These are phyloP conservation scores for Penicillium fimorum DNA, from an alignment of 495 filamentous ascomycete species.

Conservation along the genomic window DNA sequence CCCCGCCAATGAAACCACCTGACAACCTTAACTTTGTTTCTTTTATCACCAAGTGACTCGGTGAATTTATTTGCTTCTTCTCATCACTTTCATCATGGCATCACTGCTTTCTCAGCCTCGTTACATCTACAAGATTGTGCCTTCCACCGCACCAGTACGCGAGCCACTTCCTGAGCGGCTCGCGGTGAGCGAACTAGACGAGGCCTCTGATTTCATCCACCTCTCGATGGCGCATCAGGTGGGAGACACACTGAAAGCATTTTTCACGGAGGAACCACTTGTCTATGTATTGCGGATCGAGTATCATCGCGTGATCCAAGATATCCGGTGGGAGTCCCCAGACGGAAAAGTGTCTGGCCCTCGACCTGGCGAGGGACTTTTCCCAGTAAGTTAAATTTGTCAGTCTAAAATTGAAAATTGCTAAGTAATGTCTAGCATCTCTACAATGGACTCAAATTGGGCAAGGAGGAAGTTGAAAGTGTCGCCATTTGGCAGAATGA, in stretches of 20 bases:
- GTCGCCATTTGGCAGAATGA: conserved; percentile 47
- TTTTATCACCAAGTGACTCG: not conserved
- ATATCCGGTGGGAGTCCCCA: conserved; percentile 44
- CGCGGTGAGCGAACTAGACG: conserved; percentile 43
- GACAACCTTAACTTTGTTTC: conserved; percentile 3
- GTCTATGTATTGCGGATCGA: conserved; percentile 72
- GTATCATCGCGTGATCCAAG: conserved; percentile 56
- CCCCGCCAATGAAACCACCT: conserved; percentile 15
- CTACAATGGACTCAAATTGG: conserved; percentile 46
- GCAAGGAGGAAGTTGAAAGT: conserved; percentile 45
- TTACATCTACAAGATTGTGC: conserved; percentile 48
- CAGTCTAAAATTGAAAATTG: not conserved
- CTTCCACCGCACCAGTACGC: conserved; percentile 39
- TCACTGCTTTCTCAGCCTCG: conserved; percentile 28
- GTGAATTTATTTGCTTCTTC: not conserved
- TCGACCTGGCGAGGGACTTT: conserved; percentile 44
- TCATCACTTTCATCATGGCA: conserved; percentile 21
- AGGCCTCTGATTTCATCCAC: conserved; percentile 42
- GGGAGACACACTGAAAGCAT: conserved; percentile 52
- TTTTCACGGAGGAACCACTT: conserved; percentile 73
- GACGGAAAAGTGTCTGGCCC: conserved; percentile 42
- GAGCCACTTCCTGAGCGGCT: conserved; percentile 44
- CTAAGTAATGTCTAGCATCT: conserved; percentile 35
- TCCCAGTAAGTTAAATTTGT: conserved; percentile 37
- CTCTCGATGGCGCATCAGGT: conserved; percentile 44